Evolutionary conservation across 2,329 filamentous ascomycete species (phyloP), one percentile per base, ranked within the genome.

Genomic region (Colletotrichum incanum): DNA sequence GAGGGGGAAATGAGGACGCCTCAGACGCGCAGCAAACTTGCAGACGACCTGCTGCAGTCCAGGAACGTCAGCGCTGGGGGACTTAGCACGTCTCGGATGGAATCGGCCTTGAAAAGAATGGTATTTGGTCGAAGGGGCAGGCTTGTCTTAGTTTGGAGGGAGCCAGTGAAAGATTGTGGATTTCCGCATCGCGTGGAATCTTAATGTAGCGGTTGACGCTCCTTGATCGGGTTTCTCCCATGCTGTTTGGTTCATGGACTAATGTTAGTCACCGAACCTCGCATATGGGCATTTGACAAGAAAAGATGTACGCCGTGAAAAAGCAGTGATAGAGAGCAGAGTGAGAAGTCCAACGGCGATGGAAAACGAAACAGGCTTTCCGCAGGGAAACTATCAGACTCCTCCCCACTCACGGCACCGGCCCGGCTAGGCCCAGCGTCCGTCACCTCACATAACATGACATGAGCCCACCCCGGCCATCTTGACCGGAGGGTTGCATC

Each of bases 1-100:
- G 47, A 64, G 69, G 52, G 60, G 66, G 64, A 71, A 71, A 65
- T 61, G 70, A 61, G 54, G 43, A 59, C 58, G 69, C 69, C 58
- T 49, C 31, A 7, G 55, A n/a, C 56, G 49, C 56, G 63, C 54
- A 60, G 63, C 47, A 55, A 14, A n/a, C 47, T 39, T 55, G 62
- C 41, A 47, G 58, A 52, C 62, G 20, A 20, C 37, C 16, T 23
- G 49, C 8, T 31, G 49, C 8, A 23, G 20, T 31, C 37, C 8
- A 47, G 20, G 8, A 18, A 47, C 8, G 8, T 49, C 55, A 31
- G 39, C 39, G 11, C 37, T 5, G 23, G 4, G 18, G 6, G 39
- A 28, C 39, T 20, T 20, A 5, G 23, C 16, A 39, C 34, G 23
- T 31, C 7, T 28, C 5, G 23, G 18, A 8, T 34, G 18, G 23